Evolutionary conservation across 2,329 filamentous ascomycete genomes (phyloP).

Genomic region (Pseudogymnoascus sp.): DNA sequence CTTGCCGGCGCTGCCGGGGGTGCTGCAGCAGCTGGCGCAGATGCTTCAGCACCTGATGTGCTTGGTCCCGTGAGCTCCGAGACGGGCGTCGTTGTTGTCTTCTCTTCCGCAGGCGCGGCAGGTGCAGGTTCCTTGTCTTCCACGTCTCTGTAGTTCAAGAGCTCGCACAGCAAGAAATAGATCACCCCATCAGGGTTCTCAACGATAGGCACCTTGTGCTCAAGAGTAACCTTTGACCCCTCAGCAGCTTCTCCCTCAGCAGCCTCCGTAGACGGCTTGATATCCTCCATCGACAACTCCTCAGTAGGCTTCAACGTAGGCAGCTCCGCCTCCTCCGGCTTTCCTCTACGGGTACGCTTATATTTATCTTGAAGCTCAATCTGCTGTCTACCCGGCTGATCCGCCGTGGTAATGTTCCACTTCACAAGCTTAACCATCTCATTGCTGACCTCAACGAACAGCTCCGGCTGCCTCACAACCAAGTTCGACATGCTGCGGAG

Average conservation of each 20-base stretch:
- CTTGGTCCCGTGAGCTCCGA: constrained; percentile 27
- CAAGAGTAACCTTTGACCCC: constrained; percentile 51
- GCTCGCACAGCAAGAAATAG: constrained; percentile 86
- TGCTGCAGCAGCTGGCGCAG: constrained; percentile 13
- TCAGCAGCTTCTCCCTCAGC: constrained; percentile 55
- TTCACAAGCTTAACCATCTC: constrained; percentile 70
- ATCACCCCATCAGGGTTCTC: constrained; percentile 93
- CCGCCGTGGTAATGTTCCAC: constrained; percentile 39
- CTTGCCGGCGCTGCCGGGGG: neutral
- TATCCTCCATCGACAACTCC: constrained; percentile 34
- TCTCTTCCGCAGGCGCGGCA: constrained; percentile 19
- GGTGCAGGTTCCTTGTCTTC: constrained; percentile 63
- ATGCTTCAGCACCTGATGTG: constrained; percentile 7
- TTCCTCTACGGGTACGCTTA: constrained; percentile 12
- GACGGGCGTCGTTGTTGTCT: constrained; percentile 20
- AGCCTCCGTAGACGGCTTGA: constrained; percentile 53
- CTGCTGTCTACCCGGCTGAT: constrained; percentile 35
- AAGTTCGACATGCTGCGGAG: constrained; percentile 70
- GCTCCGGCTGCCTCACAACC: constrained; percentile 69
- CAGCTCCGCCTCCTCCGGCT: constrained; percentile 23
- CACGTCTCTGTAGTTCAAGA: constrained; percentile 86
- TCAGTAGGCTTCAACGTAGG: constrained; percentile 28
- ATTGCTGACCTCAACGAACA: constrained; percentile 82
- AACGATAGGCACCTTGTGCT: constrained; percentile 73
- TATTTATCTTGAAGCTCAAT: constrained; percentile 17